phyloP scores from a whole-genome alignment of 768 basidiomycete species.

The Psilocybe tampanensis region DNA sequence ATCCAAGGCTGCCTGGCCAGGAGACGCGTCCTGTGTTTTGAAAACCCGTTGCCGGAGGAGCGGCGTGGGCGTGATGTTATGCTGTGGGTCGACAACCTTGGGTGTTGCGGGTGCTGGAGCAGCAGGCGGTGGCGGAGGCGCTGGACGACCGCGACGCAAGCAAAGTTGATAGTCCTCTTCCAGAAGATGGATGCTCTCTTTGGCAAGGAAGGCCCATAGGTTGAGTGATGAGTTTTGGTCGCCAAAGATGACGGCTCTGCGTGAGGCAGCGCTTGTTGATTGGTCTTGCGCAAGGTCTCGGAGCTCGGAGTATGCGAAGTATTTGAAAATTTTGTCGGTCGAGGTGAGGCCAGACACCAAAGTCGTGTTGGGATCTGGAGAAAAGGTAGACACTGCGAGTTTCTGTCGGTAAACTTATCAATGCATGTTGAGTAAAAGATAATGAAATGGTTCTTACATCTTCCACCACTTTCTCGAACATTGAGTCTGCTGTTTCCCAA shows the following conservation, averaged over 20 bases:
- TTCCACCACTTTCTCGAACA: constrained; percentile 62
- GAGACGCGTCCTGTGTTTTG: constrained; percentile 46
- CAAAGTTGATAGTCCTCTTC: constrained; percentile 73
- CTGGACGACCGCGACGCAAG: constrained; percentile 55
- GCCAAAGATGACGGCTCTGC: constrained; percentile 59
- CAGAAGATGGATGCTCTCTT: constrained; percentile 61
- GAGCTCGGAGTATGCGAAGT: constrained; percentile 72
- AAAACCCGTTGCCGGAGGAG: constrained; percentile 48
- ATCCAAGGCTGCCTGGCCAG: constrained; percentile 50
- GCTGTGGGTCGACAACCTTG: constrained; percentile 15
- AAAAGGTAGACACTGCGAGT: constrained; percentile 42
- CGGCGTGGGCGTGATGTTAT: constrained; percentile 39
- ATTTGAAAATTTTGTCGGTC: constrained; percentile 49
- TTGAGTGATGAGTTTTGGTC: constrained; percentile 69
- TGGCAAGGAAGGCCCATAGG: constrained; percentile 62
- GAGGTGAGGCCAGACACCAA: constrained; percentile 69
- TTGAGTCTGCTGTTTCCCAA: constrained; percentile 65
- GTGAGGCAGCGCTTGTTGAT: constrained; percentile 39
- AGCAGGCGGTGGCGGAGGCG: constrained; percentile 24
- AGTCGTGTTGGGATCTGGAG: constrained; percentile 55
- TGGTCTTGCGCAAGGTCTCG: constrained; percentile 47
- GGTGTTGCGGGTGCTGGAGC: constrained; percentile 17
- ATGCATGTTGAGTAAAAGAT: neutral
- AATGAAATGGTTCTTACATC: constrained; percentile 59
- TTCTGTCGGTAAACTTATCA: constrained; percentile 35